phyloP scores from a whole-genome alignment of 2,329 filamentous ascomycete species.

The Aspergillus eucalypticola region DNA sequence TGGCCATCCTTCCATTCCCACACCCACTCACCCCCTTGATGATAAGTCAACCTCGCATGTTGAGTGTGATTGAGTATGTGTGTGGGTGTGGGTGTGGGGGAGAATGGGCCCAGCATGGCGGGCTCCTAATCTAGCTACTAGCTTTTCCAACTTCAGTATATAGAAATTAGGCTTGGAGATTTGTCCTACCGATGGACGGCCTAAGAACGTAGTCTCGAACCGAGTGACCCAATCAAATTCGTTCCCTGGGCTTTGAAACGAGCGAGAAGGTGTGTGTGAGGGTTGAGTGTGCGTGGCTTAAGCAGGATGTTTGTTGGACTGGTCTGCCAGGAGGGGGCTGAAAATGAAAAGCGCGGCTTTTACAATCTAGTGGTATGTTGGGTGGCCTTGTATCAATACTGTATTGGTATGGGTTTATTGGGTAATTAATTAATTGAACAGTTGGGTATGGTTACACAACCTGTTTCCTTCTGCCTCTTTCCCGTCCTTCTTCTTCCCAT shows the following conservation, averaged over 20 bases:
- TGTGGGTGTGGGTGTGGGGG: background rate
- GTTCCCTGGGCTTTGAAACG: constrained; percentile 14
- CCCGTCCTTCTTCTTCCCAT: too few species aligned
- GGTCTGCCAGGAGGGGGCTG: constrained; percentile 6
- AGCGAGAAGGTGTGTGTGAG: background rate
- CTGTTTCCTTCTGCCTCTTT: too few species aligned
- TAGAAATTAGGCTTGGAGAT: constrained; percentile 1
- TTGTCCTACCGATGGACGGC: background rate
- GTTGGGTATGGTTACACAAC: constrained; percentile 1
- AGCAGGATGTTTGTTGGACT: constrained; percentile 6
- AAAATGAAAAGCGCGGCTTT: background rate
- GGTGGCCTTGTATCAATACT: background rate
- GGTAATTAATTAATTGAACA: background rate
- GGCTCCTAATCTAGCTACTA: constrained; percentile 1
- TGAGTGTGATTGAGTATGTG: background rate
- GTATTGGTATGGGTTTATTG: background rate
- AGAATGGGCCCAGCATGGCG: constrained; percentile 3
- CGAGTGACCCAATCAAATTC: constrained; percentile 11
- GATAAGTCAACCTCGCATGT: constrained; percentile 9
- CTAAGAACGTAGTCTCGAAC: constrained; percentile 12
- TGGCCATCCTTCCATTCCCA: background rate
- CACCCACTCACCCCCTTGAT: constrained; percentile 5
- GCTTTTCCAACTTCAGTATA: constrained; percentile 1
- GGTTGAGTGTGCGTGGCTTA: constrained; percentile 11
- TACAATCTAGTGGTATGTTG: background rate